Evolutionary conservation across 2,329 filamentous ascomycete genomes (phyloP), one percentile per base, ranked within the genome.

Genomic region (Claviceps maximensis): DNA sequence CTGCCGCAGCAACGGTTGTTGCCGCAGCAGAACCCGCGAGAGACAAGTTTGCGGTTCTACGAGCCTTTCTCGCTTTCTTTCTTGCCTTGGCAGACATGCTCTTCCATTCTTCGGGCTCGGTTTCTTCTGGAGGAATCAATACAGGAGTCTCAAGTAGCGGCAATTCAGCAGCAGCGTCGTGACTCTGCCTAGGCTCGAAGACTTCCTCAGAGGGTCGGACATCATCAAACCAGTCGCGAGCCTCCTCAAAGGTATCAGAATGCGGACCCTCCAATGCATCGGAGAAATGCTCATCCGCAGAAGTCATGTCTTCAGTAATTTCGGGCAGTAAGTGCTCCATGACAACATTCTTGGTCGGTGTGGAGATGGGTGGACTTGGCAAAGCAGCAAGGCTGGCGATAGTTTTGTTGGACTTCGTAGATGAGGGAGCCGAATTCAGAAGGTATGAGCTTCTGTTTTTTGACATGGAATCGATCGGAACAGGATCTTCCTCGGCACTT

Each of bases 381-480:
- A 58, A 48, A 47, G 58, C 19, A 19, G 53, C 54, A 27, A 60
- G 56, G 21, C 57, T 56, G 19, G 59, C 61, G 52, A 59, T 53
- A n/a, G 58, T 63, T 53, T 61, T 63, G 21, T 51, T 57, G 15
- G 62, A 62, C 38, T 67, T 60, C 21, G 59, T 54, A 7, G 66
- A 65, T 15, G 66, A 62, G 2, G 73, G 68, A 25, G 67, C 69
- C 15, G 69, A 68, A 49, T 68, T 61, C 31, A 71, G 65, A 17
- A 74, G 58, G 57, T 71, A 71, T 13, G 69, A 71, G 59, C 67
- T 74, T 57, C 68, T 63, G 55, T 72, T 66, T 58, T 71, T 72
- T 7, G 68, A 70, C 54, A 67, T 69, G 17, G 70, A 54, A 40
- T 75, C 70, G 17, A 71, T 57, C 5, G 68, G 64, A 29, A 66